Conservation (phyloP, 2,329 filamentous ascomycete species). For the Podosphaera xanthii region DNA sequence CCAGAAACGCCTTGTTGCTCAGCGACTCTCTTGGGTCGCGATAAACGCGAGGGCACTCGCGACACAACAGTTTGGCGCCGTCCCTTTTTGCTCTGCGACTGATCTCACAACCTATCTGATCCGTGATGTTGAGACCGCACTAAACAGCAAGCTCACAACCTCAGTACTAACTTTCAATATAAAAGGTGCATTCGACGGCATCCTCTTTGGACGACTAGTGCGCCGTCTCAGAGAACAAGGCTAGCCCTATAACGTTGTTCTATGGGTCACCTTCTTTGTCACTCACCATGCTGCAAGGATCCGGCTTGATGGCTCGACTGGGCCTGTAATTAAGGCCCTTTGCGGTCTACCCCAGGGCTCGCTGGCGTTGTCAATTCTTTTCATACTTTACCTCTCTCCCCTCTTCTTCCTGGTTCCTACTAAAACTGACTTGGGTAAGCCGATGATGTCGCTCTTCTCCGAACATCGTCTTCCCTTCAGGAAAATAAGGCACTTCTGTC, state of each 20-base stretch:
- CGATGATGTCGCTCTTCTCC: neutral
- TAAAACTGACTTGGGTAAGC: neutral
- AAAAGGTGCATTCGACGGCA: too few relatives aligned
- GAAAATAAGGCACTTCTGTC: neutral
- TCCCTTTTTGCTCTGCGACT: too few relatives aligned
- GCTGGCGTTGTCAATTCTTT: neutral
- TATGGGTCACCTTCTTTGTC: neutral
- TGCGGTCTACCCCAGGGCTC: neutral
- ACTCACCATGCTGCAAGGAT: neutral
- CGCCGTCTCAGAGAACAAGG: too few relatives aligned
- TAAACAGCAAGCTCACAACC: too few relatives aligned
- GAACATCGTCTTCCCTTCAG: neutral
- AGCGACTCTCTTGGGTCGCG: too few relatives aligned
- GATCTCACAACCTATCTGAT: neutral
- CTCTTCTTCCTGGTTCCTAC: neutral
- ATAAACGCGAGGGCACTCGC: too few relatives aligned
- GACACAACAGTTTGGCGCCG: too few relatives aligned
- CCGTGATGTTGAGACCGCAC: too few relatives aligned
- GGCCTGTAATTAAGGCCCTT: neutral
- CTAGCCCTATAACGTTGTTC: neutral
- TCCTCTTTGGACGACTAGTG: too few relatives aligned
- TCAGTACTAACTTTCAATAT: too few relatives aligned
- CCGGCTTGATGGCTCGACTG: neutral
- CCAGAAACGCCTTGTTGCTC: neutral
- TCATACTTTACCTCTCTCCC: neutral